Conservation (phyloP, 2,329 filamentous ascomycete species). For the Cordyceps militaris region DNA sequence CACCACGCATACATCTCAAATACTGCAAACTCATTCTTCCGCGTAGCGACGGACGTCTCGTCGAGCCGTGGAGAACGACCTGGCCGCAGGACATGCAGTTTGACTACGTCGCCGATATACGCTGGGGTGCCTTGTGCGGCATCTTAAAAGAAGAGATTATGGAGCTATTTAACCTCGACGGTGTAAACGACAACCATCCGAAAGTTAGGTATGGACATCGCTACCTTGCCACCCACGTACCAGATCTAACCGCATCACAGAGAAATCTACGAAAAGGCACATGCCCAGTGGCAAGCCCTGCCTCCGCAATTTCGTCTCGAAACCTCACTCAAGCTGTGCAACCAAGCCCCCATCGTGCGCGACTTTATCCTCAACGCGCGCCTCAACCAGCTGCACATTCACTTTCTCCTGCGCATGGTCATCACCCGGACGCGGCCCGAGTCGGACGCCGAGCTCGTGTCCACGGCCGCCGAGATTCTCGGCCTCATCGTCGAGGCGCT, state of each 20-base stretch:
- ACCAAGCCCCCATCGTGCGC: background rate
- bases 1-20: constrained; percentile 36
- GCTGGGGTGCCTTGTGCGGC: constrained; percentile 11
- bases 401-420: constrained; percentile 12
- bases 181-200: background rate
- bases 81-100: constrained; percentile 10
- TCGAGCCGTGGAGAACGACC: constrained; percentile 1
- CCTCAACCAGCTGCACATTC: constrained; percentile 11
- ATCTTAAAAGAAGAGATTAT: constrained; percentile 13
- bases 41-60: background rate
- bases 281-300: constrained; percentile 9
- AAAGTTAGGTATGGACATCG: constrained; percentile 7
- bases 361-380: constrained; percentile 11
- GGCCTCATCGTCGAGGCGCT: constrained; percentile 10
- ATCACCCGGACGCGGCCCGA: background rate
- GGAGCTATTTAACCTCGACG: constrained; percentile 5
- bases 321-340: constrained; percentile 10
- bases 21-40: constrained; percentile 31
- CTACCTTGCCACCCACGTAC: background rate
- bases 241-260: background rate
- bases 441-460: constrained; percentile 9
- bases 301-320: constrained; percentile 11
- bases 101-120: constrained; percentile 13
- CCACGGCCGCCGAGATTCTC: constrained; percentile 5
- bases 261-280: constrained; percentile 3